phyloP scores from a whole-genome alignment of 768 basidiomycete genomes.

The Trametes coccinea region DNA sequence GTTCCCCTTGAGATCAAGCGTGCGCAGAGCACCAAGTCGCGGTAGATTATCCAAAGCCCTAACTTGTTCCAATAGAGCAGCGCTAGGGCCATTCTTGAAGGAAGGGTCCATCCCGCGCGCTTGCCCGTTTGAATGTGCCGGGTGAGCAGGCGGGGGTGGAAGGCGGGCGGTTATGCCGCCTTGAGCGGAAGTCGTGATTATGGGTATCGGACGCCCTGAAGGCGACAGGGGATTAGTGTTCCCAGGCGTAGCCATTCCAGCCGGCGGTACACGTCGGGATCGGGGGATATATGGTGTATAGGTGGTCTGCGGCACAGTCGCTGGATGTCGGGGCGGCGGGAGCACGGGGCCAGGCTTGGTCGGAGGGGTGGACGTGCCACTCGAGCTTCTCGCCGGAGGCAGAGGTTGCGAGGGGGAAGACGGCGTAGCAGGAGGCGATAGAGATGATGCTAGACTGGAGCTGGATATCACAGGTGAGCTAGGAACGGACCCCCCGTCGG shows the following conservation, averaged over 20 bases:
- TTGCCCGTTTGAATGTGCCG: slow-evolving; percentile 16
- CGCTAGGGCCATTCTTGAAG: slow-evolving; percentile 55
- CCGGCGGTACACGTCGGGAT: slow-evolving; percentile 46
- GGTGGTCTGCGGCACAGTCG: slow-evolving; percentile 60
- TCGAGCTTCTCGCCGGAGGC: slow-evolving; percentile 25
- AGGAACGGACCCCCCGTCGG: slow-evolving; percentile 20
- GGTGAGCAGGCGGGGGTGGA: slow-evolving; percentile 27
- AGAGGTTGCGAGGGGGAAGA: slow-evolving; percentile 33
- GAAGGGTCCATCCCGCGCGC: slow-evolving; percentile 13
- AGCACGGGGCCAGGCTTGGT: slow-evolving; percentile 42
- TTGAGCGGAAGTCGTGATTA: slow-evolving; percentile 60
- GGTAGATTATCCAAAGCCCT: slow-evolving; percentile 87
- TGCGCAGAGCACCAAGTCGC: slow-evolving; percentile 80
- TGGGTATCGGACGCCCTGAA: slow-evolving; percentile 54
- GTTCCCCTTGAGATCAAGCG: slow-evolving; percentile 89
- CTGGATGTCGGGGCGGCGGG: slow-evolving; percentile 53
- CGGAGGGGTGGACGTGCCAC: slow-evolving; percentile 40
- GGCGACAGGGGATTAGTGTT: slow-evolving; percentile 41
- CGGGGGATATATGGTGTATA: slow-evolving; percentile 85
- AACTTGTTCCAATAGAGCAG: slow-evolving; percentile 84
- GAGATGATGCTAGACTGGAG: slow-evolving; percentile 23
- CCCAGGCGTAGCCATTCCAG: slow-evolving; percentile 24
- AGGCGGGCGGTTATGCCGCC: slow-evolving; percentile 54
- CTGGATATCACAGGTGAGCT: slow-evolving; percentile 28
- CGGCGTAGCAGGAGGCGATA: slow-evolving; percentile 37